Conservation (phyloP, 768 basidiomycete genomes). For the Chalciporus sphaerocephalus region DNA sequence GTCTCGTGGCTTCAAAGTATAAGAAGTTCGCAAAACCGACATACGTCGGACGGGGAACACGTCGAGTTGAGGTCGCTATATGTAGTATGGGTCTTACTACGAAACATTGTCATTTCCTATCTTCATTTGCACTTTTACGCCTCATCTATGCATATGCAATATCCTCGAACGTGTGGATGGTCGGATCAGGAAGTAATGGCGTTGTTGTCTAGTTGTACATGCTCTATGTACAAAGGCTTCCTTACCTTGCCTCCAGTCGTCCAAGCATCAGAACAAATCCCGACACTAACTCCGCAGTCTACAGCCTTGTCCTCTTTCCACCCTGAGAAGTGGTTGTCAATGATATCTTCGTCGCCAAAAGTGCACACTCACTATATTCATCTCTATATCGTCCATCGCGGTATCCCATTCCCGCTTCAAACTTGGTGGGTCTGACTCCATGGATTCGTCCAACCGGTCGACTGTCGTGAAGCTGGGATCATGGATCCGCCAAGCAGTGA, state of each 20-base stretch:
- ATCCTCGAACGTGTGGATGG: slow-evolving; percentile 11
- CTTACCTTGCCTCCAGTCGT: background rate
- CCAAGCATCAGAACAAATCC: background rate
- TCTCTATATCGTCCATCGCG: slow-evolving; percentile 9
- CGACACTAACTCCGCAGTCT: background rate
- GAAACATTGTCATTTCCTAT: slow-evolving; percentile 19
- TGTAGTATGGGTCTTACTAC: slow-evolving; percentile 32
- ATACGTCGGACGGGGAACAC: slow-evolving; percentile 26
- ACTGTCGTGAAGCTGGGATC: background rate
- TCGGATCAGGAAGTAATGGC: background rate
- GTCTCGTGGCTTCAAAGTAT: slow-evolving; percentile 96
- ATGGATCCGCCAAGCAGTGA: slow-evolving; percentile 39
- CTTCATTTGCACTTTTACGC: slow-evolving; percentile 20
- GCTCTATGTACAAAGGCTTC: background rate
- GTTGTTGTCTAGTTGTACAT: background rate
- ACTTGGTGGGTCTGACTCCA: slow-evolving; percentile 8
- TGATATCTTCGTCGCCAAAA: background rate
- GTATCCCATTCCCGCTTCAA: slow-evolving; percentile 26
- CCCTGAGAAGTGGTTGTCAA: slow-evolving; percentile 8
- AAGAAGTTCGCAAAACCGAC: slow-evolving; percentile 40
- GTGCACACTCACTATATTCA: slow-evolving; percentile 15
- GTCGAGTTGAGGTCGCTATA: slow-evolving; percentile 24
- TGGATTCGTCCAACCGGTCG: slow-evolving; percentile 7
- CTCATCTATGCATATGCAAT: slow-evolving; percentile 25
- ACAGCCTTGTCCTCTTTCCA: slow-evolving; percentile 20